Conservation (phyloP, 306 rosid species). For the Adenanthera pavonina region DNA sequence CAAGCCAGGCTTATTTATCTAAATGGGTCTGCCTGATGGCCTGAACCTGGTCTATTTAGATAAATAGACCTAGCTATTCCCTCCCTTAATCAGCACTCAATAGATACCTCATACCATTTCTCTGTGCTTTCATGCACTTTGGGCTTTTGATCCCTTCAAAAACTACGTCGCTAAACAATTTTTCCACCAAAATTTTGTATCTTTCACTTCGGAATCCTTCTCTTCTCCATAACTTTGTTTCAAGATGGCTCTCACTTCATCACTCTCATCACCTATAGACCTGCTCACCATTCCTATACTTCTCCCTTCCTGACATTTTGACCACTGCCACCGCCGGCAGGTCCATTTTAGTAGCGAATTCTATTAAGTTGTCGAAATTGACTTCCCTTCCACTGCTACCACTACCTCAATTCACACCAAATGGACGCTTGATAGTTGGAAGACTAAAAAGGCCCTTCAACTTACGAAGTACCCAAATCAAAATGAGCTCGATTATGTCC, state of each 20-base stretch:
- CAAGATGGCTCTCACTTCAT: slow-evolving; percentile 34
- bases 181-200: not conserved
- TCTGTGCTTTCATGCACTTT: not conserved
- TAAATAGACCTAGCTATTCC: too few species aligned
- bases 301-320: not conserved
- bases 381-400: not conserved
- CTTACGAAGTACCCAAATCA: slow-evolving; percentile 52
- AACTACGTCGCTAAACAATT: not conserved
- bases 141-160: not conserved
- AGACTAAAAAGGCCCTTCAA: slow-evolving; percentile 45
- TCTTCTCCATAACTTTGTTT: not conserved
- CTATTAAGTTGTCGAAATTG: slow-evolving; percentile 23
- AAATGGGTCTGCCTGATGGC: too few species aligned
- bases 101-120: too few species aligned
- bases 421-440: slow-evolving; percentile 50
- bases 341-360: slow-evolving; percentile 10
- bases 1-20: too few species aligned
- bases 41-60: too few species aligned
- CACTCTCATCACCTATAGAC: slow-evolving; percentile 36
- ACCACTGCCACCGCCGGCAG: slow-evolving; percentile 3
- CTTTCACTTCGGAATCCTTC: not conserved
- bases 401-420: not conserved
- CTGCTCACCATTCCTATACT: not conserved
- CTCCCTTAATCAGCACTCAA: too few species aligned
- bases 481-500: slow-evolving; percentile 42